Evolutionary conservation across 306 rosid genomes (phyloP).

Genomic region (Malus fusca): DNA sequence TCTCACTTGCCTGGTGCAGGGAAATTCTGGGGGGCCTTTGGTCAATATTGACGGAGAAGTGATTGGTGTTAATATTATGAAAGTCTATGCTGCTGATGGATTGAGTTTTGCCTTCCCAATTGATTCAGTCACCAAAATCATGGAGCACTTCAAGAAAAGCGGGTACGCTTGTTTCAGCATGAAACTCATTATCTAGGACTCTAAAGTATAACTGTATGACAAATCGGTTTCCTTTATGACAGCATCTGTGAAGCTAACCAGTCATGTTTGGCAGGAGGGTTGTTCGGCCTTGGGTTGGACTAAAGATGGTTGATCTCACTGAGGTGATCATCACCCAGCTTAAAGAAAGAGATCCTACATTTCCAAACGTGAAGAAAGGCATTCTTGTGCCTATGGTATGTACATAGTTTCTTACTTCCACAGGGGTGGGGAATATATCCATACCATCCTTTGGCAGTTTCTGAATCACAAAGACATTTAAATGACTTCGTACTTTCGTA

Average conservation of each 20-base stretch:
- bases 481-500: neutral
- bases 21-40: conserved; percentile 93
- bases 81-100: conserved; percentile 71
- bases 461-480: neutral
- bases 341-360: conserved; percentile 54
- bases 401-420: neutral
- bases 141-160: conserved; percentile 66
- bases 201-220: neutral
- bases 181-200: neutral
- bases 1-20: conserved; percentile 36
- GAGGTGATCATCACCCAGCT: conserved; percentile 67
- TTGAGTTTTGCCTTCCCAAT: conserved; percentile 84
- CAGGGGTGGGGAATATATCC: neutral
- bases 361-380: conserved; percentile 69
- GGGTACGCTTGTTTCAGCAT: conserved; percentile 39
- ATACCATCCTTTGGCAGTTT: neutral
- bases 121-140: conserved; percentile 59
- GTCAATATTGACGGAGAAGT: conserved; percentile 89
- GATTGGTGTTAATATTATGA: conserved; percentile 77
- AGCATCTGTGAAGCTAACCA: neutral
- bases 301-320: conserved; percentile 84
- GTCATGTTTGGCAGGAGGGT: conserved; percentile 60
- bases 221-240: neutral
- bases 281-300: conserved; percentile 88
- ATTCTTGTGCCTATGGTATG: conserved; percentile 74